Evolutionary conservation across 805 yeast species (phyloP).

Genomic region (Metschnikowia aberdeeniae): DNA sequence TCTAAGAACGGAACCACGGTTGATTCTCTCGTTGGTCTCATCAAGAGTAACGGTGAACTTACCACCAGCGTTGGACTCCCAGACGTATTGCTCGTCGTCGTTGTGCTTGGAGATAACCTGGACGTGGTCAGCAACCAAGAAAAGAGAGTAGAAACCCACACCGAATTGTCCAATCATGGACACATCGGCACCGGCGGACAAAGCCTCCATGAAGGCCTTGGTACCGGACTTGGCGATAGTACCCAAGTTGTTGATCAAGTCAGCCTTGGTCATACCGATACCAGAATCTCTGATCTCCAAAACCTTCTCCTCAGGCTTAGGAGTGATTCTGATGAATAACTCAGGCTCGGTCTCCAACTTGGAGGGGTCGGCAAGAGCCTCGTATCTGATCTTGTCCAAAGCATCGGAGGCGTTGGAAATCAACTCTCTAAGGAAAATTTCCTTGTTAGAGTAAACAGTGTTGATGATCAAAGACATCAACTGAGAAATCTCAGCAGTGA

Average conservation of each 20-base stretch:
- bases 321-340: conserved; percentile 94
- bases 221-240: conserved; percentile 99
- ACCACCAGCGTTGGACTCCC: conserved; percentile 99
- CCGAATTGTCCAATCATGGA: conserved; percentile 99
- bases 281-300: conserved; percentile 98
- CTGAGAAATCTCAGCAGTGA: conserved; percentile 99
- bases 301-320: conserved; percentile 89
- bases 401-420: conserved; percentile 99
- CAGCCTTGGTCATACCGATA: conserved; percentile 99
- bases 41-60: conserved; percentile 95
- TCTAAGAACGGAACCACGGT: conserved; percentile 95
- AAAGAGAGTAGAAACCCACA: conserved; percentile 99
- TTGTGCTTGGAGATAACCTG: conserved; percentile 98
- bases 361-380: conserved; percentile 88
- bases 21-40: conserved; percentile 75
- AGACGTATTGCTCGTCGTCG: conserved; percentile 98
- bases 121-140: conserved; percentile 98
- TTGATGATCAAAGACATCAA: conserved; percentile 99
- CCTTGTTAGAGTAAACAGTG: conserved; percentile 99
- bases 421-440: conserved; percentile 97
- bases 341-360: conserved; percentile 94
- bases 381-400: conserved; percentile 95
- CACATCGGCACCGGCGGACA: conserved; percentile 99
- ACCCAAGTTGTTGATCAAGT: conserved; percentile 97
- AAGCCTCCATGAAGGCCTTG: conserved; percentile 98